Conservation (phyloP, 2,329 filamentous ascomycete genomes). For the Purpureocillium lavendulum region DNA sequence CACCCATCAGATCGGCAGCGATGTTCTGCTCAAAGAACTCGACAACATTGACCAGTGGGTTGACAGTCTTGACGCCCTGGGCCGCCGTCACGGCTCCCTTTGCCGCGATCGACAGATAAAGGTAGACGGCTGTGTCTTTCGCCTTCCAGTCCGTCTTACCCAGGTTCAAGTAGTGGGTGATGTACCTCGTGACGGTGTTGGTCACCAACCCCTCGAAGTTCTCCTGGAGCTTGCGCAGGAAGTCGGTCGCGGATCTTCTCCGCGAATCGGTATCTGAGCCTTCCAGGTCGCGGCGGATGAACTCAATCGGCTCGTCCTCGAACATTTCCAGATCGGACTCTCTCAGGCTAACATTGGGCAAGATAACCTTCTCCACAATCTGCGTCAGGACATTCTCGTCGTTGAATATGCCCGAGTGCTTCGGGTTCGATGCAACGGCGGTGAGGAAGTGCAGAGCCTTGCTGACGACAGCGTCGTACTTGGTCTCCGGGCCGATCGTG, state of each 20-base stretch:
- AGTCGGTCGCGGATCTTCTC: constrained; percentile 87
- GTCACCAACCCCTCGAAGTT: constrained; percentile 84
- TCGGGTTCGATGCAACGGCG: constrained; percentile 68
- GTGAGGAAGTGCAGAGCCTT: constrained; percentile 92
- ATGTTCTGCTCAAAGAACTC: constrained; percentile 94
- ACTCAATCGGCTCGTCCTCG: constrained; percentile 98
- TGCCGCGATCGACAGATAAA: constrained; percentile 89
- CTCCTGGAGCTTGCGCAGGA: constrained; percentile 79
- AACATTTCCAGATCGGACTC: constrained; percentile 95
- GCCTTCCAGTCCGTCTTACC: constrained; percentile 84
- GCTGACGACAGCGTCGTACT: constrained; percentile 91
- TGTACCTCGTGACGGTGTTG: constrained; percentile 77
- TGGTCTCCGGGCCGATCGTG: constrained; percentile 75
- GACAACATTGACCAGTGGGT: constrained; percentile 78
- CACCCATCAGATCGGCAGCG: constrained; percentile 74
- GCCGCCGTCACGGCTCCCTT: constrained; percentile 82
- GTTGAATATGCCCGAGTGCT: constrained; percentile 81
- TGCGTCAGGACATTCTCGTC: constrained; percentile 69
- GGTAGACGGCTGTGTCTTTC: constrained; percentile 96
- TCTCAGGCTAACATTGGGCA: constrained; percentile 85
- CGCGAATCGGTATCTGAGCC: constrained; percentile 94
- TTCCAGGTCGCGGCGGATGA: constrained; percentile 89
- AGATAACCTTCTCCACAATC: constrained; percentile 90
- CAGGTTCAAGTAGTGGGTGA: constrained; percentile 77
- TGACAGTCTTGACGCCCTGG: constrained; percentile 86